Base-by-base conservation (phyloP, 2,329 filamentous ascomycete genomes). In the Colletotrichum theobromicola region DNA sequence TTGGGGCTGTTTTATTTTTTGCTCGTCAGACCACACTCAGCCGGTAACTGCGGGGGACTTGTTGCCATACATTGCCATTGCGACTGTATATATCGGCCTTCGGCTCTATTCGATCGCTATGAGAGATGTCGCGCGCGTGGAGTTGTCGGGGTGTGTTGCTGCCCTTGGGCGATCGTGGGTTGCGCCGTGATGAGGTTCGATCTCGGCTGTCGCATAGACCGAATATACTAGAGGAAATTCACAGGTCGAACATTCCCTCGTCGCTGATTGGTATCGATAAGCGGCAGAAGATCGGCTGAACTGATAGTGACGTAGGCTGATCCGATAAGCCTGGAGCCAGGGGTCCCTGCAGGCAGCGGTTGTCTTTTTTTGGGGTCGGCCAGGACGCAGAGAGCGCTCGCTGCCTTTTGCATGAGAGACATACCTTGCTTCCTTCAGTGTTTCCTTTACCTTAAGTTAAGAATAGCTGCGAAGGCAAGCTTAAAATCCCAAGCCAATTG, bases 1-100 rank as follows among this genome's bases (percentile, higher is more conserved):
- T 87, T 84, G 79, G 87, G 86, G 78, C 84, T 86, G 74, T 72
- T 50, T 50, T 18, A 37, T 18, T 57, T 67, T 58, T 26, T 64
- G 28, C 34, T 57, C 60, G 72, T 76, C 72, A 76, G 75, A 57
- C 75, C 72, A 75, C 62, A 75, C 62, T 74, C 62, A 57, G 55
- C 55, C 4, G 55, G 42, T 18, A 53, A 24, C 37, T 55, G 57
- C 24, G 68, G 30, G 35, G 28, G 24, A 9, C 10, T 16, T 50
- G 15, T 42, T 16, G 26, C 28, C 37, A 28, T 67, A 74, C 72
- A 72, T 72, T 21, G 72, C 68, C 72, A 74, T 74, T 62, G 57
- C 28, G 62, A 67, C 42, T 50, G 10, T 6, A 21, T 35, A 12
- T 21, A 16, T 4, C 4, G 60, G 34, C 8, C 28, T 34, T 53